These are phyloP conservation scores for Crithidia fasciculata DNA, from an alignment of 208 protist species.

Conservation along the genomic window DNA sequence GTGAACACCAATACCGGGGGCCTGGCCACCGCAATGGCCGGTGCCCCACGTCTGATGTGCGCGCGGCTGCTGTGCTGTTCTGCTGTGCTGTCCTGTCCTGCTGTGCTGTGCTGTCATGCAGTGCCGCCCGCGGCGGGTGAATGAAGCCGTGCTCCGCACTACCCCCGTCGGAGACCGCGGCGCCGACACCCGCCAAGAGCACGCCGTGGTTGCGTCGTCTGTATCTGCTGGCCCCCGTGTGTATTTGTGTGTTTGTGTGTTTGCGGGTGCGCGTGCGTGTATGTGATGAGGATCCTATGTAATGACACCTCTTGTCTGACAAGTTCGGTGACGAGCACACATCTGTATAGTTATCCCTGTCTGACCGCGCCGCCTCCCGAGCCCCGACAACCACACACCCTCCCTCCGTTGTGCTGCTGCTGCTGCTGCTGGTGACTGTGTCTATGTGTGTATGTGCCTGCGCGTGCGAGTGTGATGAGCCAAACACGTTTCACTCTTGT, in stretches of 20 bases:
- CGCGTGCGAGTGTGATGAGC: too few species aligned
- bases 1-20: too few species aligned
- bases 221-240: not conserved
- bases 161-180: constrained; percentile 15
- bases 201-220: not conserved
- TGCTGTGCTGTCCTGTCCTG: too few species aligned
- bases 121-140: not conserved
- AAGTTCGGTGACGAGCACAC: constrained; percentile 40
- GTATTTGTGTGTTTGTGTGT: not conserved
- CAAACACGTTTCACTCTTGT: too few species aligned
- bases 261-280: not conserved
- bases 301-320: constrained; percentile 51
- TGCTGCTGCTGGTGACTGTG: too few species aligned
- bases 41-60: too few species aligned
- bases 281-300: constrained; percentile 23
- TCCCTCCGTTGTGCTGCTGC: too few species aligned
- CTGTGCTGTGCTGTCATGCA: too few species aligned
- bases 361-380: constrained; percentile 19
- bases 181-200: constrained; percentile 24
- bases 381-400: too few species aligned
- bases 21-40: too few species aligned
- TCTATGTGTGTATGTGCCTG: too few species aligned
- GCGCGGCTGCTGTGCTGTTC: too few species aligned
- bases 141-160: constrained; percentile 23
- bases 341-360: constrained; percentile 51